A percentile compares a stretch with the other conserved stretches of the same genome.
Evolutionary conservation across 768 basidiomycete species (phyloP).

Genomic region (Hirschioporus abietinus): DNA sequence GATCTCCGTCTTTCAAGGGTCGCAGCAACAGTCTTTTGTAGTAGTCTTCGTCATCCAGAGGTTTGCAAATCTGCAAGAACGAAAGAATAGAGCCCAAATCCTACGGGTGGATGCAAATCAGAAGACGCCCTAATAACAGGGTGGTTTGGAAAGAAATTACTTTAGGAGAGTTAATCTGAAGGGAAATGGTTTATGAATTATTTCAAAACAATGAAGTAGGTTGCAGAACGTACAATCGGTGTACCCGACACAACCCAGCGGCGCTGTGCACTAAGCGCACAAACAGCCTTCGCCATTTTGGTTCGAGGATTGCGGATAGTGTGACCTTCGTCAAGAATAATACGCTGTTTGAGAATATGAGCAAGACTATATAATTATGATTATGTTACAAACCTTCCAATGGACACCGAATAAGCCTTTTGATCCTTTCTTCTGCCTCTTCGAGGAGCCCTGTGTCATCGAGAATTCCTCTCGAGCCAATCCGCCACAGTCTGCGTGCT

Average conservation of each 20-base stretch:
- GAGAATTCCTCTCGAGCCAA: not conserved
- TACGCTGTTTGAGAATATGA: conserved; percentile 37
- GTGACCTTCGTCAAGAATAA: conserved; percentile 89
- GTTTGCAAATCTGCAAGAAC: conserved; percentile 81
- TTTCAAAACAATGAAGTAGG: not conserved
- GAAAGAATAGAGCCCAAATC: conserved; percentile 84
- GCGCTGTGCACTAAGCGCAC: conserved; percentile 57
- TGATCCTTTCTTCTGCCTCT: conserved; percentile 60
- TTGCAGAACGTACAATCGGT: conserved; percentile 64
- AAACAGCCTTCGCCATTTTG: conserved; percentile 72
- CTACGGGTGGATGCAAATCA: conserved; percentile 28
- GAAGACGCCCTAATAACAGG: not conserved
- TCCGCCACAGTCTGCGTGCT: conserved; percentile 33
- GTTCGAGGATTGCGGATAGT: conserved; percentile 81
- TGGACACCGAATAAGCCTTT: conserved; percentile 58
- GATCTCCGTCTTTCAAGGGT: conserved; percentile 66
- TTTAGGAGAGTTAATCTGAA: conserved; percentile 73
- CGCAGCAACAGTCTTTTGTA: conserved; percentile 76
- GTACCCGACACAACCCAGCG: conserved; percentile 84
- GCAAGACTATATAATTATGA: not conserved
- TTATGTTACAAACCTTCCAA: conserved; percentile 63
- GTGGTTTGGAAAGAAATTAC: conserved; percentile 27
- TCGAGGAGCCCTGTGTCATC: conserved; percentile 27
- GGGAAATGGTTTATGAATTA: conserved; percentile 3
- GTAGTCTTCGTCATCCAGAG: conserved; percentile 77